Evolutionary conservation across 1,284 basidiomycete species (phyloP).

Genomic region (Ceratobasidium theobromae): DNA sequence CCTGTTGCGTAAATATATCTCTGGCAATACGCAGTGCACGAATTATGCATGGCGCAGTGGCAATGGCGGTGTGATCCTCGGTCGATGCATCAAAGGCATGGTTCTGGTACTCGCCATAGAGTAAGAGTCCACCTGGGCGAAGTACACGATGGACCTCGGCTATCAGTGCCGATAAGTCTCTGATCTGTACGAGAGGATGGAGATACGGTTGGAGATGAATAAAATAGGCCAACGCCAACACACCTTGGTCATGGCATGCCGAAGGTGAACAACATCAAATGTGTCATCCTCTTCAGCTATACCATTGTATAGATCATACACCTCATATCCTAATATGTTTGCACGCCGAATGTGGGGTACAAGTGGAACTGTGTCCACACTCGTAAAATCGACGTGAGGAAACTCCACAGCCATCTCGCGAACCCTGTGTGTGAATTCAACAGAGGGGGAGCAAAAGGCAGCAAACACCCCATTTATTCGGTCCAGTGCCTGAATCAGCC

Average conservation of each 20-base stretch:
- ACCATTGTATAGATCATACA: constrained; percentile 22
- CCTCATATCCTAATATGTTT: constrained; percentile 13
- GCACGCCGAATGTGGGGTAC: constrained; percentile 10
- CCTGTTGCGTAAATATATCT: not conserved
- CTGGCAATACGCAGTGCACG: constrained; percentile 4
- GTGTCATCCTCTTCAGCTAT: constrained; percentile 6
- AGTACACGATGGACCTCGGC: constrained; percentile 19
- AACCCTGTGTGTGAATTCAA: constrained; percentile 9
- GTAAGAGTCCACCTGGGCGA: constrained; percentile 8
- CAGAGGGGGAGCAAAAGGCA: too few species aligned
- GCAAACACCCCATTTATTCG: too few species aligned
- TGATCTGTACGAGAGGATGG: not conserved
- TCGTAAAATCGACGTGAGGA: constrained; percentile 26
- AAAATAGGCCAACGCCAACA: not conserved
- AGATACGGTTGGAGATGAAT: not conserved
- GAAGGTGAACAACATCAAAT: constrained; percentile 8
- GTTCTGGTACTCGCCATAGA: constrained; percentile 16
- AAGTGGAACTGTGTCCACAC: constrained; percentile 19
- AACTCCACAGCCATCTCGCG: constrained; percentile 15
- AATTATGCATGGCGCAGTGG: constrained; percentile 1
- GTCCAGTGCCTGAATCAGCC: not conserved
- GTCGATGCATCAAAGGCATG: constrained; percentile 11
- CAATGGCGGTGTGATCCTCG: not conserved
- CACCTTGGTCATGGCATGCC: not conserved
- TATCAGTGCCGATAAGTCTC: constrained; percentile 12